Conservation (phyloP, 495 filamentous ascomycete genomes). For the Xylaria longipes region DNA sequence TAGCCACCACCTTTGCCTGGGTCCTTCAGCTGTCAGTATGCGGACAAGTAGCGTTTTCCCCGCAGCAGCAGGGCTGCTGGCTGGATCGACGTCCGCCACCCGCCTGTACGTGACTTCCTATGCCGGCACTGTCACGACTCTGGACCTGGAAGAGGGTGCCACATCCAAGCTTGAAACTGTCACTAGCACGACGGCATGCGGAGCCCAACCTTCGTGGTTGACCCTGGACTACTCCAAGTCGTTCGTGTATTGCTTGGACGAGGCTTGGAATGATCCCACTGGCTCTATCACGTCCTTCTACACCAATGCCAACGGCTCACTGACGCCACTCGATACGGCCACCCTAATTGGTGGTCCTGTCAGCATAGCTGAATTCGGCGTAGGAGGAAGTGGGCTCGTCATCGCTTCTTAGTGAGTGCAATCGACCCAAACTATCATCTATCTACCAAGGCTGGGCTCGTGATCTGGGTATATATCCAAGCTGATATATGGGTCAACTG, state of each 20-base stretch:
- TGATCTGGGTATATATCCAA: not conserved
- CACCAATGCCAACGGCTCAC: constrained; percentile 39
- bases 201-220: constrained; percentile 65
- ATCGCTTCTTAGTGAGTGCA: constrained; percentile 58
- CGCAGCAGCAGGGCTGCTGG: constrained; percentile 42
- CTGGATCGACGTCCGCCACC: constrained; percentile 42
- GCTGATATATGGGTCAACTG: constrained; percentile 1
- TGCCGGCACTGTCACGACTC: constrained; percentile 61
- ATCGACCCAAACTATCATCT: constrained; percentile 22
- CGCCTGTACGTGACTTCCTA: constrained; percentile 68
- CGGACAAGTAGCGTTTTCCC: constrained; percentile 36
- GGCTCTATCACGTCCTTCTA: constrained; percentile 54
- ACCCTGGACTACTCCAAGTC: constrained; percentile 53
- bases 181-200: constrained; percentile 56
- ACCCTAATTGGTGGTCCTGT: constrained; percentile 51
- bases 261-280: constrained; percentile 49
- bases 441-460: constrained; percentile 26
- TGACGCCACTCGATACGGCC: constrained; percentile 45
- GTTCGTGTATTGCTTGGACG: constrained; percentile 67
- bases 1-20: constrained; percentile 13
- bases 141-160: constrained; percentile 48
- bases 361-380: constrained; percentile 51
- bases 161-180: constrained; percentile 42
- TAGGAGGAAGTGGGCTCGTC: constrained; percentile 47
- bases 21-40: constrained; percentile 33